Percentiles rank a stretch among this genome's conserved stretches.
Conservation (phyloP, 768 basidiomycete genomes). For the Phlegmacium glaucopus region DNA sequence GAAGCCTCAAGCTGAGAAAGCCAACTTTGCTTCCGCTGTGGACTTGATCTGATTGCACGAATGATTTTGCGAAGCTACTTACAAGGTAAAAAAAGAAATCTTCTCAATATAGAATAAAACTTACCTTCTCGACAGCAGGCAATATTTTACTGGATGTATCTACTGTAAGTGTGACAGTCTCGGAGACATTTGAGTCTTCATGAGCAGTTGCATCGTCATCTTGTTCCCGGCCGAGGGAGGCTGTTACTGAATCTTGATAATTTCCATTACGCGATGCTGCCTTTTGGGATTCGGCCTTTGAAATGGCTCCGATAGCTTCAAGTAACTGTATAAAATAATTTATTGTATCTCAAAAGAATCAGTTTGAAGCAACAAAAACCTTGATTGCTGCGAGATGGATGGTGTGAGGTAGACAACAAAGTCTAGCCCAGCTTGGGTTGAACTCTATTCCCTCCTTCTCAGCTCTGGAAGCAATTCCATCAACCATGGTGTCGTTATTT, state of each 20-base stretch:
- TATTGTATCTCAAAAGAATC: too few species aligned
- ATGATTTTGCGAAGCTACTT: constrained; percentile 24
- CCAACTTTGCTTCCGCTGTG: constrained; percentile 17
- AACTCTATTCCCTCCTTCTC: constrained; percentile 17
- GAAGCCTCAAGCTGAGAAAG: constrained; percentile 7
- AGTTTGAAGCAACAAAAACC: constrained; percentile 12
- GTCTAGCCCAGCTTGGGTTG: constrained; percentile 14
- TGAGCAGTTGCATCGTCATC: not conserved
- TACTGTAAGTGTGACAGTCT: not conserved
- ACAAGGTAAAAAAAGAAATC: too few species aligned
- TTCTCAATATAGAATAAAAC: not conserved
- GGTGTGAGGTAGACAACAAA: constrained; percentile 38
- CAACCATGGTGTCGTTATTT: constrained; percentile 29
- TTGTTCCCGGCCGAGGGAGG: constrained; percentile 3
- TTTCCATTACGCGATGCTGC: constrained; percentile 8
- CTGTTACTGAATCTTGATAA: constrained; percentile 15
- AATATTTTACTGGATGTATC: not conserved
- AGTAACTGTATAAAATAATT: constrained; percentile 24
- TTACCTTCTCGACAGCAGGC: constrained; percentile 12
- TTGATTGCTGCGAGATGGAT: constrained; percentile 33
- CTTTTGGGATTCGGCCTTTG: constrained; percentile 13
- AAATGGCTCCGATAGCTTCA: constrained; percentile 23
- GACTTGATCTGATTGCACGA: too few species aligned
- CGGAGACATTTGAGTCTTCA: not conserved
- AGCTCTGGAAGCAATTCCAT: constrained; percentile 13